Conservation (phyloP, 2,329 filamentous ascomycete genomes). For the Coniochaeta sp. region DNA sequence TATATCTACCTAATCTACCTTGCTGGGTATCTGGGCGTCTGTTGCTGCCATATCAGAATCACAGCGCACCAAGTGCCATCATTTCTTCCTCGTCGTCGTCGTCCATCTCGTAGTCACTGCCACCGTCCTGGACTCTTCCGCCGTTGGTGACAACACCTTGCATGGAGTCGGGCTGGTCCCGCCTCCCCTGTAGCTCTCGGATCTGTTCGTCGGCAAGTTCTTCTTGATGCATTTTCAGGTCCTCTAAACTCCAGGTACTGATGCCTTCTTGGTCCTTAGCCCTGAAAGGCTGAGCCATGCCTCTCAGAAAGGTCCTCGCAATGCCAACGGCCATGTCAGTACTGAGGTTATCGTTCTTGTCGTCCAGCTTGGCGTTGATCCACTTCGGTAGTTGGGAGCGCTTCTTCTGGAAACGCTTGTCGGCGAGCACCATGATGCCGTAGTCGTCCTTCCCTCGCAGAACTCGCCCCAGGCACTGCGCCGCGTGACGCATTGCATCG, state of each 20-base stretch:
- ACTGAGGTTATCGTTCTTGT: conserved; percentile 81
- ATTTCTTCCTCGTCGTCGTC: conserved; percentile 35
- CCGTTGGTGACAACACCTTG: conserved; percentile 7
- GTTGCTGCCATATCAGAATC: background rate
- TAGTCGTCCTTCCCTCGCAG: conserved; percentile 97
- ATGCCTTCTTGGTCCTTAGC: conserved; percentile 82
- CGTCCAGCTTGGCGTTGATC: conserved; percentile 84
- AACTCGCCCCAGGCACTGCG: conserved; percentile 91
- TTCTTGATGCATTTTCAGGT: conserved; percentile 71
- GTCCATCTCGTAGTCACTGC: conserved; percentile 43
- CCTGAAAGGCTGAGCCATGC: conserved; percentile 88
- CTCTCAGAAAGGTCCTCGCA: conserved; percentile 81
- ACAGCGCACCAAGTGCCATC: conserved; percentile 21
- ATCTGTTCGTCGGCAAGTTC: conserved; percentile 66
- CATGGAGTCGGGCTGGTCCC: conserved; percentile 24
- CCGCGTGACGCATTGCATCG: conserved; percentile 98
- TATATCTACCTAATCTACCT: no score
- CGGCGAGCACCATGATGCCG: conserved; percentile 98
- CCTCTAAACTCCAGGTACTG: conserved; percentile 80
- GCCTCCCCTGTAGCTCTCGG: conserved; percentile 48
- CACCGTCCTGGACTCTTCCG: conserved; percentile 8
- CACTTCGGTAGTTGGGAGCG: conserved; percentile 86
- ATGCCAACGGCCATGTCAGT: conserved; percentile 91
- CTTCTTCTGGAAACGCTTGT: conserved; percentile 90
- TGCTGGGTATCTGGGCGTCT: no score